Conservation (phyloP, 495 filamentous ascomycete genomes). For the Oidiodendron maius region DNA sequence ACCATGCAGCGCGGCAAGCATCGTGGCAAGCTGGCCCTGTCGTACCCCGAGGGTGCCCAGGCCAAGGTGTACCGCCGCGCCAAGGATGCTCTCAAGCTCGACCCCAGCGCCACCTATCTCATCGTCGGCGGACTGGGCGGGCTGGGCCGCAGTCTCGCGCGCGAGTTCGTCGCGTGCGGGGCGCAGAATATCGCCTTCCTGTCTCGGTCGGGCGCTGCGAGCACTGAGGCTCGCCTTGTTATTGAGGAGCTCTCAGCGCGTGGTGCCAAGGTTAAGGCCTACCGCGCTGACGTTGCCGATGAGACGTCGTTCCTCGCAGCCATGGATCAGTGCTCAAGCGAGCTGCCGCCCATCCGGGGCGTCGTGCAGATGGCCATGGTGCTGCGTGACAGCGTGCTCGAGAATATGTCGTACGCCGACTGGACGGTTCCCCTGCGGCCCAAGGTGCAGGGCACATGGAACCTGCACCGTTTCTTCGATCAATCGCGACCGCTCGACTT, state of each 20-base stretch:
- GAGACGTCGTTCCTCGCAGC: constrained; percentile 8
- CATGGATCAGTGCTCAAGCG: constrained; percentile 17
- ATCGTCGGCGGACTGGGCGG: constrained; percentile 52
- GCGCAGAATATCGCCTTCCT: constrained; percentile 49
- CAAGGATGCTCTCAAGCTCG: constrained; percentile 21
- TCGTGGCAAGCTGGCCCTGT: constrained; percentile 50
- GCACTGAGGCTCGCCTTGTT: constrained; percentile 18
- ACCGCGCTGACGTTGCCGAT: constrained; percentile 34
- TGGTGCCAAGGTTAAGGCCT: constrained; percentile 25
- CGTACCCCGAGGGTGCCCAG: constrained; percentile 29
- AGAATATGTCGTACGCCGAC: constrained; percentile 45
- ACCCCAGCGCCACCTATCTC: constrained; percentile 42
- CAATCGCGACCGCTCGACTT: constrained; percentile 51
- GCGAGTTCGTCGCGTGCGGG: constrained; percentile 48
- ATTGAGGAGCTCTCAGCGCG: constrained; percentile 18
- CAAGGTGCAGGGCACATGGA: constrained; percentile 51
- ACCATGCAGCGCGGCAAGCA: constrained; percentile 42
- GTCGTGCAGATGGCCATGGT: constrained; percentile 42
- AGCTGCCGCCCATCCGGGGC: constrained; percentile 43
- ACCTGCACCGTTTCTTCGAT: constrained; percentile 50
- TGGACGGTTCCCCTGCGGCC: constrained; percentile 40
- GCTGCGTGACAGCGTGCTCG: constrained; percentile 46
- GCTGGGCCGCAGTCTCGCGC: constrained; percentile 43
- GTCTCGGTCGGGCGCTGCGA: constrained; percentile 40
- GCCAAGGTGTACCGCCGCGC: constrained; percentile 19